Percentiles rank a stretch among this genome's conserved stretches.
These are phyloP conservation scores for Furcasterigmium sp. DNA, from an alignment of 2,329 filamentous ascomycete species.

Conservation along the genomic window DNA sequence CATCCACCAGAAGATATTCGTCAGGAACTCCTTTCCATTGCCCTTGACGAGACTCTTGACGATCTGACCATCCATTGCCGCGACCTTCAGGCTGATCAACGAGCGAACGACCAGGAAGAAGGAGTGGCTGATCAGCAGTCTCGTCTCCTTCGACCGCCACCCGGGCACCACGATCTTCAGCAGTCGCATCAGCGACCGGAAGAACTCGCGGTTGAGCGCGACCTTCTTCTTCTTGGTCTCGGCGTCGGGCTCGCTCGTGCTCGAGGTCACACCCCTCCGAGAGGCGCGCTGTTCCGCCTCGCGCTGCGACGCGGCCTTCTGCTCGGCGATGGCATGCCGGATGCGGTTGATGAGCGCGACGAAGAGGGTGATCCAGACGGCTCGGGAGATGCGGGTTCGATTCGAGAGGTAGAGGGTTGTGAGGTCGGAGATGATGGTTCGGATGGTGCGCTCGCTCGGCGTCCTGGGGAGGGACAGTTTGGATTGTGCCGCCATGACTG, in stretches of 20 bases:
- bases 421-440: constrained; percentile 59
- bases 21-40: constrained; percentile 83
- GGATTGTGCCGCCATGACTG: constrained; percentile 67
- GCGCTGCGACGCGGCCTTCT: constrained; percentile 75
- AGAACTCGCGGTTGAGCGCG: constrained; percentile 82
- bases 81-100: constrained; percentile 90
- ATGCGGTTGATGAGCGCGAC: constrained; percentile 80
- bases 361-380: constrained; percentile 77
- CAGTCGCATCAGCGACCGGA: constrained; percentile 69
- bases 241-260: constrained; percentile 23
- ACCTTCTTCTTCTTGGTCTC: constrained; percentile 66
- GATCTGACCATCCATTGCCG: constrained; percentile 88
- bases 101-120: constrained; percentile 89
- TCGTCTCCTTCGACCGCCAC: constrained; percentile 81
- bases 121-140: constrained; percentile 83
- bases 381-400: constrained; percentile 76
- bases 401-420: constrained; percentile 71
- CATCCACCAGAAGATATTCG: constrained; percentile 97
- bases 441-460: constrained; percentile 56
- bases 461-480: constrained; percentile 54
- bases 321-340: constrained; percentile 85
- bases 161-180: constrained; percentile 85
- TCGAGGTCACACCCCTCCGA: constrained; percentile 41
- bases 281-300: constrained; percentile 53
- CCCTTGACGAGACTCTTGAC: constrained; percentile 91